Base-by-base conservation (phyloP, 2,329 filamentous ascomycete species). In the Alternaria rosae region DNA sequence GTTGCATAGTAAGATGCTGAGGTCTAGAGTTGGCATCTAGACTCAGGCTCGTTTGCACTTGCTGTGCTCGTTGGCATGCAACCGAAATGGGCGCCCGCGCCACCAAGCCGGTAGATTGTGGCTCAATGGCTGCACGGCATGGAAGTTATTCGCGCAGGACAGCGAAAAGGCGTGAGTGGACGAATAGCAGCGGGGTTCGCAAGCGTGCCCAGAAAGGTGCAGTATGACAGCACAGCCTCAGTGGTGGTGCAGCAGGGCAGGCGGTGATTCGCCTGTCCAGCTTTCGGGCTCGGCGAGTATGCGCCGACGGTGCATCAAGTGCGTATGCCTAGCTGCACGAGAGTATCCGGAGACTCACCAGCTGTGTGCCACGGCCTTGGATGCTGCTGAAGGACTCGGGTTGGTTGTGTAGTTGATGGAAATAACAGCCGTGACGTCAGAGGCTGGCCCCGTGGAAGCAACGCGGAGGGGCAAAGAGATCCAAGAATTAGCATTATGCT, bases 211-310 rank as follows among this genome's bases (percentile, higher is more conserved):
- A 30, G 25, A 21, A 54, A 30, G 48, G 44, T 28, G 15, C 17
- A 10, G 17, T 30, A 41, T 58, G 28, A 55, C 38, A 54, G 66
- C 66, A 69, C 66, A 67, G 66, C 66, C 66, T 69, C 66, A 43
- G 59, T 30, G 43, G 41, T 47, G 55, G 60, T 62, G 65, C 57
- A 55, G 59, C 57, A 50, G 43, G 62, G 48, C 44, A 20, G 42
- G 41, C 55, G 17, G 42, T 65, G 60, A 61, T 70, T 69, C 51
- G 66, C 45, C 54, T 54, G 57, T 12, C 35, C 32, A 25, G 12
- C 17, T 12, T n/a, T 67, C 64, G 68, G 64, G 6, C 54, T 65
- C 59, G 66, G 65, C 21, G 57, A 50, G 12, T 30, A 53, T 25
- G 32, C 48, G 52, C 54, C 59, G 58, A 57, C 44, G 20, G 23